Conservation (phyloP, 495 filamentous ascomycete species). For the Pyrenopolyporus hunteri region DNA sequence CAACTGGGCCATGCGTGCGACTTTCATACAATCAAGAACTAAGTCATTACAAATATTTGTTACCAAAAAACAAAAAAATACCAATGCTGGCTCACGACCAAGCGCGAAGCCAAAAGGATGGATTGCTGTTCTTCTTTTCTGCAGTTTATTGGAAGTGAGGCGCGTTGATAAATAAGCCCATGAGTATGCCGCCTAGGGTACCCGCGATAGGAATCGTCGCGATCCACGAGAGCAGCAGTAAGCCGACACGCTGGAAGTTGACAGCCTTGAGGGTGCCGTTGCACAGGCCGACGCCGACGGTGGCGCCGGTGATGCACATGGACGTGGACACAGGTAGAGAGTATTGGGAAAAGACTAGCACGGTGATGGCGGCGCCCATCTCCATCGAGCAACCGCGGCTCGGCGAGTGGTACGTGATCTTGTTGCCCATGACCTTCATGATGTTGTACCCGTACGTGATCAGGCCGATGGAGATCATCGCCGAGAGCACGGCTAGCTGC, state of each 20-base stretch:
- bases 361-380: constrained; percentile 68
- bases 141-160: constrained; percentile 52
- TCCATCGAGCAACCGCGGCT: constrained; percentile 69
- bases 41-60: neutral
- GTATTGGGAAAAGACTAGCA: constrained; percentile 67
- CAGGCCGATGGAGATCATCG: constrained; percentile 62
- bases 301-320: constrained; percentile 66
- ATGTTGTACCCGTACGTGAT: constrained; percentile 73
- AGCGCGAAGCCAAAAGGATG: too few species aligned
- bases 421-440: constrained; percentile 73
- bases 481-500: constrained; percentile 61
- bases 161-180: constrained; percentile 67
- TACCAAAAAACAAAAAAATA: neutral
- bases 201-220: constrained; percentile 68
- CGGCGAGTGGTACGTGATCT: constrained; percentile 70
- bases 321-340: constrained; percentile 65
- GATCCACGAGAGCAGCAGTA: constrained; percentile 60
- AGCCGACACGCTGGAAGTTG: constrained; percentile 66
- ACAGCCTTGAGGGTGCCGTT: constrained; percentile 64
- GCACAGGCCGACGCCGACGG: constrained; percentile 63
- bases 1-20: neutral
- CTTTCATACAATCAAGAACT: constrained; percentile 1
- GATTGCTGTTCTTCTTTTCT: too few species aligned
- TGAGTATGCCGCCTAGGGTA: constrained; percentile 62
- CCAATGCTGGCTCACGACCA: neutral